These are phyloP conservation scores for Gossypium mustelinum DNA, from an alignment of 345 rosid species.

Conservation along the genomic window DNA sequence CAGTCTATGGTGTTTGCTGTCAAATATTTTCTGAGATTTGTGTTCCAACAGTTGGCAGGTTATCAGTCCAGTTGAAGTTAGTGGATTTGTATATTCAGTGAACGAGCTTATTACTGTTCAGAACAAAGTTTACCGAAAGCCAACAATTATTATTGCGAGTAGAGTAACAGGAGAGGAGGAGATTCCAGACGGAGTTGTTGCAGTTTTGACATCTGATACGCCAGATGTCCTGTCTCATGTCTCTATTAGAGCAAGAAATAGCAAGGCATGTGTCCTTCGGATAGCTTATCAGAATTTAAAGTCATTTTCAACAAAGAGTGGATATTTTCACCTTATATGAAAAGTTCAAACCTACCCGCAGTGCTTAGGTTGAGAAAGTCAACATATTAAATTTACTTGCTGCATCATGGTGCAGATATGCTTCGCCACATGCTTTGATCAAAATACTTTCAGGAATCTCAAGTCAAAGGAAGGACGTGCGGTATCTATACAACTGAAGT, in stretches of 20 bases:
- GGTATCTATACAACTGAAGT: slow-evolving; percentile 27
- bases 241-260: slow-evolving; percentile 44
- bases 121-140: slow-evolving; percentile 35
- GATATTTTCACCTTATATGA: slow-evolving; percentile 11
- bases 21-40: slow-evolving; percentile 10
- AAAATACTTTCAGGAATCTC: slow-evolving; percentile 29
- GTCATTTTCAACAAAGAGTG: background rate
- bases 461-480: slow-evolving; percentile 35
- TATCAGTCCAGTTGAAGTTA: slow-evolving; percentile 41
- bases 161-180: slow-evolving; percentile 44
- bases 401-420: slow-evolving; percentile 28
- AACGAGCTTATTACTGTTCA: slow-evolving; percentile 31
- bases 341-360: slow-evolving; percentile 1
- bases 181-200: slow-evolving; percentile 42
- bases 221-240: slow-evolving; percentile 43
- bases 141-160: slow-evolving; percentile 34
- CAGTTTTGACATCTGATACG: slow-evolving; percentile 37
- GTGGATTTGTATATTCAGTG: slow-evolving; percentile 29
- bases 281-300: background rate
- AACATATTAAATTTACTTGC: background rate
- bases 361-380: slow-evolving; percentile 5
- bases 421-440: slow-evolving; percentile 46
- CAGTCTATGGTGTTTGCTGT: background rate
- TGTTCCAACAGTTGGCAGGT: slow-evolving; percentile 41
- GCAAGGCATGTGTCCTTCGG: slow-evolving; percentile 22